Base-by-base conservation (phyloP, 73 alveolate species). In the Tetrahymena borealis region DNA sequence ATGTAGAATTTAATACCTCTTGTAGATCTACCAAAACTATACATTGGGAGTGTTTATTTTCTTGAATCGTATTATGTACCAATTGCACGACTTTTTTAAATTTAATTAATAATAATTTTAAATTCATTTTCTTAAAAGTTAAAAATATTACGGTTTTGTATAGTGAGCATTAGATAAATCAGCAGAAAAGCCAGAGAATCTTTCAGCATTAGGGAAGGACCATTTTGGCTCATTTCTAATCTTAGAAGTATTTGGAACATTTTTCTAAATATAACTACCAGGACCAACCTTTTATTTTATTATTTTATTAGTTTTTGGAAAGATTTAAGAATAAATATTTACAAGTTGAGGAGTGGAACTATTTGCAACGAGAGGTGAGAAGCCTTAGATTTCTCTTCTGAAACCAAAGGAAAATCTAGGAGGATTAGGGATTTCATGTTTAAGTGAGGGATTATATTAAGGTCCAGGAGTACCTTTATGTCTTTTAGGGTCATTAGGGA, bases 381-480 rank as follows among this genome's bases (percentile, higher is more conserved):
- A 93, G 8, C 97, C 97, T 33, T 95, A 95, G 4, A 90, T 94
- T 43, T 78, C 91, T 91, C 99, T 94, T 91, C 99, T 91, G 93
- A 79, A 94, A 32, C 99, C 99, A 90, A 96, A 96, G 33, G 98
- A 94, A 92, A 90, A 96, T 90, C 91, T 39, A 39, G 97, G 96
- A 36, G 97, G 93, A 28, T 90, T 93, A 36, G 93, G 90, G 10
- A 94, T 91, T 78, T 96, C 98, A 31, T 97, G 99, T 36, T 91
- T 90, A 8, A 95, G 94, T 35, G 93, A 90, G 18, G 99, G 99
- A 39, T 79, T 91, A 79, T 96, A 96, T 93, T 96, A 91, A 28
- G 99, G 99, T 6, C 99, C 99, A 38, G 99, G 99, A 32, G 96
- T 96, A 32, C 96, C 92, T 91, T 96, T 96, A 9, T 96, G 91